These are phyloP conservation scores for Ustilago trichophora DNA, from an alignment of 1,284 basidiomycete species.

Conservation along the genomic window DNA sequence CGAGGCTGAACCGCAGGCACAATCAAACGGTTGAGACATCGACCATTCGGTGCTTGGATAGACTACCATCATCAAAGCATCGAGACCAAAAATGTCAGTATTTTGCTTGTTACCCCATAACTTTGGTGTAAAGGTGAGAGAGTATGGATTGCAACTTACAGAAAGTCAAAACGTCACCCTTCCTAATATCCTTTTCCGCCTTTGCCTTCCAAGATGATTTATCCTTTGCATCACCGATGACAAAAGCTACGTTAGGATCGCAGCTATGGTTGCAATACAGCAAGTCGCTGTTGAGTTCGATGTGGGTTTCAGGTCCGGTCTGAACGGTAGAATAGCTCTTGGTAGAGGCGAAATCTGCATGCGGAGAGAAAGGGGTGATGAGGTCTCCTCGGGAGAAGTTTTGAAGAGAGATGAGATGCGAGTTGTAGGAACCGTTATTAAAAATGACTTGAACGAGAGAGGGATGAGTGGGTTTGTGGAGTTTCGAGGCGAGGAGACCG, in stretches of 20 bases:
- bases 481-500: slow-evolving; percentile 21
- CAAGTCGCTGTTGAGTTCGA: slow-evolving; percentile 62
- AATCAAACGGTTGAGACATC: slow-evolving; percentile 63
- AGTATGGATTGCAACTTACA: slow-evolving; percentile 51
- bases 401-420: slow-evolving; percentile 48
- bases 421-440: slow-evolving; percentile 60
- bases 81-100: no score
- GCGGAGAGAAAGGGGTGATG: slow-evolving; percentile 45
- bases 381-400: slow-evolving; percentile 37
- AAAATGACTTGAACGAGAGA: slow-evolving; percentile 54
- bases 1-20: slow-evolving; percentile 38
- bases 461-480: slow-evolving; percentile 56
- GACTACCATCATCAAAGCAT: no score
- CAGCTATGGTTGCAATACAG: slow-evolving; percentile 65
- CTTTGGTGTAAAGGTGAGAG: neutral
- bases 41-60: slow-evolving; percentile 63
- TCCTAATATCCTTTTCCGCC: slow-evolving; percentile 49
- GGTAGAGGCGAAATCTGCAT: slow-evolving; percentile 31
- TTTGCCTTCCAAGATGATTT: slow-evolving; percentile 38
- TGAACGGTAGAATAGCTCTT: slow-evolving; percentile 61
- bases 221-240: slow-evolving; percentile 27
- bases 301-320: slow-evolving; percentile 44
- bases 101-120: no score
- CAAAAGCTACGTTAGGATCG: slow-evolving; percentile 55
- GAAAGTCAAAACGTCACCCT: slow-evolving; percentile 59